These are phyloP conservation scores for Russula dissimulans DNA, from an alignment of 768 basidiomycete genomes.

Conservation along the genomic window DNA sequence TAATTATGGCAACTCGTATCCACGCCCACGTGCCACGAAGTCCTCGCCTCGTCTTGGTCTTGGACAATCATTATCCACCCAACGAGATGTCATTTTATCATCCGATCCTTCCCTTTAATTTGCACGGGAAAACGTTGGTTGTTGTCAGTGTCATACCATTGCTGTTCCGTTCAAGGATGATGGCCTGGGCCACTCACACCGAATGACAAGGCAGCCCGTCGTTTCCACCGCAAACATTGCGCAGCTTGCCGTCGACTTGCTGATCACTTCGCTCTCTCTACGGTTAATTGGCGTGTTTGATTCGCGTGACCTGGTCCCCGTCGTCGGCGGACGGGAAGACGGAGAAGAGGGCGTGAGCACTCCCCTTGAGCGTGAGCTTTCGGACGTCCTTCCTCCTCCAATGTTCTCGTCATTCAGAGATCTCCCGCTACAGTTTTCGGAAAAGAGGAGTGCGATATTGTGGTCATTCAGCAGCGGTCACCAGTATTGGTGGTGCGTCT, in stretches of 20 bases:
- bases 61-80: neutral
- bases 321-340: conserved; percentile 65
- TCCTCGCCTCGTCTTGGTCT: neutral
- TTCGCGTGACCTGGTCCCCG: conserved; percentile 52
- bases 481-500: conserved; percentile 60
- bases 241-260: conserved; percentile 68
- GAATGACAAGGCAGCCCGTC: conserved; percentile 40
- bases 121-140: conserved; percentile 8
- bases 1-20: neutral
- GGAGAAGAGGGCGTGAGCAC: conserved; percentile 54
- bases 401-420: conserved; percentile 8
- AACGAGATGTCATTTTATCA: conserved; percentile 11
- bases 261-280: conserved; percentile 59
- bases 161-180: neutral
- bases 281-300: conserved; percentile 55
- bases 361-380: conserved; percentile 61
- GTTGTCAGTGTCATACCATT: conserved; percentile 7
- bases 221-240: conserved; percentile 76
- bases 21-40: neutral
- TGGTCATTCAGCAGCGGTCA: conserved; percentile 70
- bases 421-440: conserved; percentile 48
- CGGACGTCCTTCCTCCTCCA: neutral
- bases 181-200: neutral
- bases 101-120: neutral
- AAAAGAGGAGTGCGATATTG: conserved; percentile 36